Evolutionary conservation across 768 basidiomycete species (phyloP).

Genomic region (Phaeolepiota aurea): DNA sequence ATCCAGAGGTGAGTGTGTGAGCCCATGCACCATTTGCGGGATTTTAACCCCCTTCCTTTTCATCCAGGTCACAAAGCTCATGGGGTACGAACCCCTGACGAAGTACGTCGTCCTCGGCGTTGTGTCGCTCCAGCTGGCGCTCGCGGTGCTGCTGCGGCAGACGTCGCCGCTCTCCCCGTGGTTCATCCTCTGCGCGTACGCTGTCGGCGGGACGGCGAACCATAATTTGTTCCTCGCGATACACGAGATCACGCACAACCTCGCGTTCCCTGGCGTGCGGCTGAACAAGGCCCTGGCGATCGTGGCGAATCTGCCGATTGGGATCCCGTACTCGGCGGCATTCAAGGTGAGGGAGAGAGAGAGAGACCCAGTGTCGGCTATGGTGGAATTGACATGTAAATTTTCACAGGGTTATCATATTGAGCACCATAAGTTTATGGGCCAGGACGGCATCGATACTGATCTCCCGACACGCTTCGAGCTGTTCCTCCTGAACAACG

Average conservation of each 20-base stretch:
- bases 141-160: slow-evolving; percentile 60
- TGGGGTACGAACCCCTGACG: slow-evolving; percentile 91
- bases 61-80: slow-evolving; percentile 81
- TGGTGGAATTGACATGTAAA: no score
- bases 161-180: slow-evolving; percentile 58
- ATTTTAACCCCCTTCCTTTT: not conserved
- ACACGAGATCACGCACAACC: slow-evolving; percentile 97
- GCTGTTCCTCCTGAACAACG: slow-evolving; percentile 83
- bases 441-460: slow-evolving; percentile 94
- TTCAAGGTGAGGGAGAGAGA: slow-evolving; percentile 78
- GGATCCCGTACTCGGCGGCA: slow-evolving; percentile 87
- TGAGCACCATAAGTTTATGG: slow-evolving; percentile 93
- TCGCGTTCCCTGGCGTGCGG: slow-evolving; percentile 78
- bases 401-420: slow-evolving; percentile 88
- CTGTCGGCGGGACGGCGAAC: slow-evolving; percentile 89
- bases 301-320: slow-evolving; percentile 89
- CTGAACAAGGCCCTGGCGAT: slow-evolving; percentile 87
- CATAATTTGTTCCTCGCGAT: slow-evolving; percentile 98
- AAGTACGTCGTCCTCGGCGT: slow-evolving; percentile 86
- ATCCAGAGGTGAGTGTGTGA: slow-evolving; percentile 65
- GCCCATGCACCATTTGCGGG: not conserved
- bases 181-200: slow-evolving; percentile 77
- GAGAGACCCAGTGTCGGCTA: no score
- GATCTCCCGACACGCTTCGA: slow-evolving; percentile 88
- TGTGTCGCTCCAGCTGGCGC: slow-evolving; percentile 63